phyloP scores from a whole-genome alignment of 2,329 filamentous ascomycete species.

The Botrytis galanthina region DNA sequence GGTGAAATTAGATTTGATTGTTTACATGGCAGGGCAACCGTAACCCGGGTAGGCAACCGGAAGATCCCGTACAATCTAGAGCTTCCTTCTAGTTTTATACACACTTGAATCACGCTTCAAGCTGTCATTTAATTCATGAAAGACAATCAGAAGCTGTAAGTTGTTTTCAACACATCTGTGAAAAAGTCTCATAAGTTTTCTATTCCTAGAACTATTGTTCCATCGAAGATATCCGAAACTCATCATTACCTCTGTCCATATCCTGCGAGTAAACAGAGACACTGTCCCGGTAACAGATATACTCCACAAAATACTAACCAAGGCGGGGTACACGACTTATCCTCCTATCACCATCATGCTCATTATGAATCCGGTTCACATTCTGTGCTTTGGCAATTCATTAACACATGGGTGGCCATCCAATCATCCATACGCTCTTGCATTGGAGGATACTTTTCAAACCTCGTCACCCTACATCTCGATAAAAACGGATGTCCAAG shows the following conservation, averaged over 20 bases:
- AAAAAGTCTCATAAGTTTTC: neutral
- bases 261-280: slow-evolving; percentile 9
- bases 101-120: neutral
- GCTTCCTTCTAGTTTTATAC: neutral
- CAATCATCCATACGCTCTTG: slow-evolving; percentile 53
- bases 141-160: too few relatives aligned
- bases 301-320: neutral
- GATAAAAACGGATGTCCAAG: slow-evolving; percentile 47
- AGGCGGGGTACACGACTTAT: neutral
- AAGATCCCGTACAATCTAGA: neutral
- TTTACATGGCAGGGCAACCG: slow-evolving; percentile 5
- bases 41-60: neutral
- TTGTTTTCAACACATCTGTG: too few relatives aligned
- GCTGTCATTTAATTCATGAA: neutral
- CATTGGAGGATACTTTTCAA: slow-evolving; percentile 48
- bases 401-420: slow-evolving; percentile 55
- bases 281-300: neutral
- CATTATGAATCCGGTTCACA: slow-evolving; percentile 26
- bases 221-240: neutral
- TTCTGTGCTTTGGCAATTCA: slow-evolving; percentile 37
- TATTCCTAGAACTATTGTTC: neutral
- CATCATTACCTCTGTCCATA: neutral
- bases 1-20: slow-evolving; percentile 5
- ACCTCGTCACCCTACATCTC: slow-evolving; percentile 46
- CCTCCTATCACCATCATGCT: slow-evolving; percentile 27